A percentile compares a stretch with the other conserved stretches of the same genome.
Evolutionary conservation across 805 yeast species (phyloP).

Genomic region (Millerago galiae): DNA sequence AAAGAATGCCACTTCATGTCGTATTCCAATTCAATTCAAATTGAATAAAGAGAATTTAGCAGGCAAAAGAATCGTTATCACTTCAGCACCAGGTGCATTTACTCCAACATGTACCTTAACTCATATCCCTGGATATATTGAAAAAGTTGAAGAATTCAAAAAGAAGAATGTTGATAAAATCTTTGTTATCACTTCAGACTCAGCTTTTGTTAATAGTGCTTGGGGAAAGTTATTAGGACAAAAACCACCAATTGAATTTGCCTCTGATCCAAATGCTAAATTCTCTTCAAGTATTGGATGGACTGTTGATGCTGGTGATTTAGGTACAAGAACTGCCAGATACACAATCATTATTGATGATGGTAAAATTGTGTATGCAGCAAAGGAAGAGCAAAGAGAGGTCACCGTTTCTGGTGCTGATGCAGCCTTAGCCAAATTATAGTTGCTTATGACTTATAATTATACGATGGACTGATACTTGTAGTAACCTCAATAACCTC

Average conservation of each 20-base stretch:
- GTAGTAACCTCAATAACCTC: too few species aligned
- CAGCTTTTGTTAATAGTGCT: conserved; percentile 64
- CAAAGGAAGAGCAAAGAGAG: conserved; percentile 24
- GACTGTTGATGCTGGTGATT: conserved; percentile 44
- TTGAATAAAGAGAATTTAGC: conserved; percentile 21
- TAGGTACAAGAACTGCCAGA: conserved; percentile 59
- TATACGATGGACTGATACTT: neutral
- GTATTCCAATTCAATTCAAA: conserved; percentile 20
- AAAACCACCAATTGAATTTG: conserved; percentile 38
- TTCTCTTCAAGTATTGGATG: conserved; percentile 59
- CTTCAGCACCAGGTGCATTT: conserved; percentile 83
- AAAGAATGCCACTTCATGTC: conserved; percentile 20
- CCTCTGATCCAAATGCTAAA: conserved; percentile 56
- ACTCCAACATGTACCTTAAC: conserved; percentile 73
- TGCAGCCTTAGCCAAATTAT: conserved; percentile 24
- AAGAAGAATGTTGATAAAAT: conserved; percentile 55
- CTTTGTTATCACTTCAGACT: conserved; percentile 60
- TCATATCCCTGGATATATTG: conserved; percentile 65
- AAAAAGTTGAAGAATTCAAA: conserved; percentile 42
- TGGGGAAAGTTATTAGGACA: conserved; percentile 47
- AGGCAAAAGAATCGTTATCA: conserved; percentile 45
- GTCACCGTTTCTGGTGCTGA: conserved; percentile 24
- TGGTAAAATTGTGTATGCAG: conserved; percentile 45
- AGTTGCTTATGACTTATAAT: too few species aligned
- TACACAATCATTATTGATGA: conserved; percentile 65